These are phyloP conservation scores for Chalciporus chontae DNA, from an alignment of 768 basidiomycete species.

Conservation along the genomic window DNA sequence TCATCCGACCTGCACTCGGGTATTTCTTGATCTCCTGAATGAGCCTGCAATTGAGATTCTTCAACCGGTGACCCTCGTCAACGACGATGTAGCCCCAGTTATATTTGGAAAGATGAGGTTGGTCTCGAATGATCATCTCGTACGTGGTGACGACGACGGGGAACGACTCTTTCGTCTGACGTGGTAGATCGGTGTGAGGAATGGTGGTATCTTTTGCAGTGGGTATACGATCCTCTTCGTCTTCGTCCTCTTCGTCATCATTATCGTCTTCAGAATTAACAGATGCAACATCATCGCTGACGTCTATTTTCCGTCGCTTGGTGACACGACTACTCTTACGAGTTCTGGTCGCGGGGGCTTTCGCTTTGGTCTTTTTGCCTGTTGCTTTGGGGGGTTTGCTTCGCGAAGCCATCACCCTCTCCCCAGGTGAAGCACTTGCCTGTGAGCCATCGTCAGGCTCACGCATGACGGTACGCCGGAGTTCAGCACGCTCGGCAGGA, in stretches of 20 bases:
- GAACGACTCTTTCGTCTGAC: slow-evolving; percentile 42
- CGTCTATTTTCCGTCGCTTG: slow-evolving; percentile 24
- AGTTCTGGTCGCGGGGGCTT: slow-evolving; percentile 9
- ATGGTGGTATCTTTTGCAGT: slow-evolving; percentile 13
- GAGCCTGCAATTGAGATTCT: slow-evolving; percentile 90
- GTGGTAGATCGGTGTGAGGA: background rate
- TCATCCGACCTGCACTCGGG: slow-evolving; percentile 79
- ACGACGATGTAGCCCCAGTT: slow-evolving; percentile 93
- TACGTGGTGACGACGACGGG: slow-evolving; percentile 90
- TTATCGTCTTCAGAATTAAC: slow-evolving; percentile 6
- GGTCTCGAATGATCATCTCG: slow-evolving; percentile 88
- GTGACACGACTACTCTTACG: slow-evolving; percentile 3
- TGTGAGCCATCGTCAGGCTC: slow-evolving; percentile 28
- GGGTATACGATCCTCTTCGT: slow-evolving; percentile 19
- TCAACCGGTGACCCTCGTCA: slow-evolving; percentile 92
- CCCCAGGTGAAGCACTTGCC: slow-evolving; percentile 17
- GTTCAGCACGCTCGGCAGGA: slow-evolving; percentile 73
- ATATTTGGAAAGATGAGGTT: slow-evolving; percentile 59
- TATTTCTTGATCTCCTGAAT: slow-evolving; percentile 90
- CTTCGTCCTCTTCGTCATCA: slow-evolving; percentile 16
- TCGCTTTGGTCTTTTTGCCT: slow-evolving; percentile 12
- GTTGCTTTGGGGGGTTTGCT: slow-evolving; percentile 18
- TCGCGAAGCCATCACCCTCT: slow-evolving; percentile 22
- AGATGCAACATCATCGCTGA: slow-evolving; percentile 1
- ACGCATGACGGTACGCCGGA: slow-evolving; percentile 62